Conservation (phyloP, 345 rosid species). For the Lenwebbia sp. region DNA sequence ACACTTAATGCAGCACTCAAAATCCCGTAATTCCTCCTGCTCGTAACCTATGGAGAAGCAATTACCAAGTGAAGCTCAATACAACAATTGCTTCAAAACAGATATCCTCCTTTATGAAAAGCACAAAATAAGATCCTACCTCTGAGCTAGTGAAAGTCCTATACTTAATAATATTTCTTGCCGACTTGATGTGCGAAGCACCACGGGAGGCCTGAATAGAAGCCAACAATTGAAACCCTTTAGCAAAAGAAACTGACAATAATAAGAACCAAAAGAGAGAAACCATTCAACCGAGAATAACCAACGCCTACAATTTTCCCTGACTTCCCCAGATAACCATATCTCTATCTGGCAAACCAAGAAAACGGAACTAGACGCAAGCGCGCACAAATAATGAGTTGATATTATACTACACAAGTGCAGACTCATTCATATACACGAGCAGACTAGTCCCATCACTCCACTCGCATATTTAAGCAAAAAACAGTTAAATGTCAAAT, state of each 20-base stretch:
- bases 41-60: slow-evolving; percentile 25
- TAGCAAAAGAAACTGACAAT: slow-evolving; percentile 11
- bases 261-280: neutral
- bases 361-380: neutral
- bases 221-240: neutral
- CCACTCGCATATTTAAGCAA: neutral
- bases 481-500: neutral
- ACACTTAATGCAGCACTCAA: slow-evolving; percentile 34
- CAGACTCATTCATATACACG: neutral
- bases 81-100: neutral
- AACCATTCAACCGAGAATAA: neutral
- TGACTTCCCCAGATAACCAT: neutral
- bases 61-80: neutral
- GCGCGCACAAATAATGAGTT: neutral
- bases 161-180: slow-evolving; percentile 22
- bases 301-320: neutral
- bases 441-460: neutral
- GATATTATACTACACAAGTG: neutral
- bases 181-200: slow-evolving; percentile 20
- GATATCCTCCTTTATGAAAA: neutral
- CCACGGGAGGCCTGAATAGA: slow-evolving; percentile 20
- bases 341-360: neutral
- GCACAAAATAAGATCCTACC: slow-evolving; percentile 28
- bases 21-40: slow-evolving; percentile 24
- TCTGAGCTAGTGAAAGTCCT: slow-evolving; percentile 33